These are phyloP conservation scores for Durotheca rogersii DNA, from an alignment of 495 filamentous ascomycete genomes.

Conservation along the genomic window DNA sequence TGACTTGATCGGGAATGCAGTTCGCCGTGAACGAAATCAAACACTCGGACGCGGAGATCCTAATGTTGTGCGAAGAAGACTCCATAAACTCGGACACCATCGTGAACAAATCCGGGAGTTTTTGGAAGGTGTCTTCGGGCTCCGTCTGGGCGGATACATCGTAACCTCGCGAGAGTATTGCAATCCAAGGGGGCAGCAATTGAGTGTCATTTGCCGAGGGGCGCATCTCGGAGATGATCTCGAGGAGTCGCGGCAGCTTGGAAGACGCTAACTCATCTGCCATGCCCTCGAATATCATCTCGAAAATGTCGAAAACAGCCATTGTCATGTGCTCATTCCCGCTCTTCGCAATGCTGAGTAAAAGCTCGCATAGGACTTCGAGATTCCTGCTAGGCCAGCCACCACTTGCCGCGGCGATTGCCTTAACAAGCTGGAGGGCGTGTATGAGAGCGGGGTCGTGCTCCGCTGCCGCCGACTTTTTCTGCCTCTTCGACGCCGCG, in stretches of 20 bases:
- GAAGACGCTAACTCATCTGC: constrained; percentile 79
- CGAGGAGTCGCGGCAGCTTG: constrained; percentile 85
- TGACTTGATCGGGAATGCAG: constrained; percentile 74
- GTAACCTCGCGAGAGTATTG: constrained; percentile 88
- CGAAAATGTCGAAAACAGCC: constrained; percentile 94
- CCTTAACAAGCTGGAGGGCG: constrained; percentile 85
- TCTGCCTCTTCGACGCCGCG: constrained; percentile 63
- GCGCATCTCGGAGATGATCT: constrained; percentile 81
- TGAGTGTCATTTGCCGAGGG: constrained; percentile 90
- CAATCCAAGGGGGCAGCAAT: constrained; percentile 92
- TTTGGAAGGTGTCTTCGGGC: constrained; percentile 83
- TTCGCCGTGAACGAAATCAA: constrained; percentile 87
- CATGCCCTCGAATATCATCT: constrained; percentile 91
- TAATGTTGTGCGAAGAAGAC: constrained; percentile 86
- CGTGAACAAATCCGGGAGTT: constrained; percentile 77
- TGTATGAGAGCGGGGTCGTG: constrained; percentile 86
- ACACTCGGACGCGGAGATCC: constrained; percentile 90
- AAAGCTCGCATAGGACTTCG: constrained; percentile 81
- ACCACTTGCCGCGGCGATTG: constrained; percentile 77
- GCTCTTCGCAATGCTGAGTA: constrained; percentile 82
- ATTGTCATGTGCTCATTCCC: constrained; percentile 94
- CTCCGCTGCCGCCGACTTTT: constrained; percentile 59
- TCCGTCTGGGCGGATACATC: constrained; percentile 87
- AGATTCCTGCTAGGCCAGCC: constrained; percentile 98
- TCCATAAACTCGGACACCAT: constrained; percentile 76